Conservation (phyloP, 305 asterid genomes). For the Striga hermonthica region DNA sequence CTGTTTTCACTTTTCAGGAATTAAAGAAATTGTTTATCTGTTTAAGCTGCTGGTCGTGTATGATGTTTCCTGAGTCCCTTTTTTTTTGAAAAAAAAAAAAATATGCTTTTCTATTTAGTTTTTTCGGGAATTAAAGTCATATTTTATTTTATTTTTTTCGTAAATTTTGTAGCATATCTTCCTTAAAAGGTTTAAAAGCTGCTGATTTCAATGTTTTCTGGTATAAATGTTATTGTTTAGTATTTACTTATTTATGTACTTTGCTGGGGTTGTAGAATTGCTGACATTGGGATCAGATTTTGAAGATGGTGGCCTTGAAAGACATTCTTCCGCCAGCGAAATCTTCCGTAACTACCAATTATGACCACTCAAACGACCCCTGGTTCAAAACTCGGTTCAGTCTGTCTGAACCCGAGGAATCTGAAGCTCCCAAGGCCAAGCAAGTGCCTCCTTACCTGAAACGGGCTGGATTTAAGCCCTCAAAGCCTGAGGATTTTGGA, state of each 20-base stretch:
- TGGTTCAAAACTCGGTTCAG: constrained; percentile 15
- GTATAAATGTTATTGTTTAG: no score
- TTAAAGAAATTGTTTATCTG: no score
- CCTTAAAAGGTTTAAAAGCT: no score
- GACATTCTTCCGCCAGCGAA: constrained; percentile 13
- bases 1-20: no score
- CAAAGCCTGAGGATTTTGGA: constrained; percentile 15
- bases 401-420: background rate
- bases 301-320: constrained; percentile 16
- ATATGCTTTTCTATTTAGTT: no score
- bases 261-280: constrained; percentile 3
- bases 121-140: no score
- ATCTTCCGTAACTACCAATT: constrained; percentile 8
- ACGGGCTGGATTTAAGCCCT: constrained; percentile 17
- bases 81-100: no score
- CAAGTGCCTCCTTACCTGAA: constrained; percentile 17
- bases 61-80: no score
- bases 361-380: constrained; percentile 10
- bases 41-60: no score
- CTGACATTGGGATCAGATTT: background rate
- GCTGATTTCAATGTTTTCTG: no score
- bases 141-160: no score
- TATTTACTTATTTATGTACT: background rate
- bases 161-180: no score
- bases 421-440: constrained; percentile 15